Conservation (phyloP, 768 basidiomycete species). For the Suillus fuscotomentosus region DNA sequence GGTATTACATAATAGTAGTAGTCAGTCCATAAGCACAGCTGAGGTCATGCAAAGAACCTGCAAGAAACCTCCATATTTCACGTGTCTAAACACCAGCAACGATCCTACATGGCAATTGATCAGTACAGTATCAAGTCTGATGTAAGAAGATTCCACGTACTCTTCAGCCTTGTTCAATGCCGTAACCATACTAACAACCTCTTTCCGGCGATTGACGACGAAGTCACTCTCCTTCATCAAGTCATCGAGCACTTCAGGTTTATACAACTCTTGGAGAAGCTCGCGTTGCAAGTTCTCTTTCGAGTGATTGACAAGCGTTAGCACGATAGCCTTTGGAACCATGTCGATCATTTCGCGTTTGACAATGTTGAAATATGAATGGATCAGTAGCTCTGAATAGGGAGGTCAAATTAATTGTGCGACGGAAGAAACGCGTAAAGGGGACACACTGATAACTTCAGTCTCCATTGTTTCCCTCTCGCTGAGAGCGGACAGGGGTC, state of each 20-base stretch:
- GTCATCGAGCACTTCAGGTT: slow-evolving; percentile 93
- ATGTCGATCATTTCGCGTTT: slow-evolving; percentile 99
- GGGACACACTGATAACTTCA: slow-evolving; percentile 94
- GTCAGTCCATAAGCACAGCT: slow-evolving; percentile 11
- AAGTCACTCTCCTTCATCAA: slow-evolving; percentile 92
- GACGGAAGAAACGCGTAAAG: neutral
- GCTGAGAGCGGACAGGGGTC: slow-evolving; percentile 86
- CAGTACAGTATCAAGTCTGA: slow-evolving; percentile 10
- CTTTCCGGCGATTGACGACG: slow-evolving; percentile 88
- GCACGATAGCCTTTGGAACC: slow-evolving; percentile 94
- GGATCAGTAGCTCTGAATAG: slow-evolving; percentile 81
- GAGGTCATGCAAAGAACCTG: slow-evolving; percentile 2
- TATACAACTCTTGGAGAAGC: slow-evolving; percentile 94
- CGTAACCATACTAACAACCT: slow-evolving; percentile 88
- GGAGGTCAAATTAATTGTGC: slow-evolving; percentile 5
- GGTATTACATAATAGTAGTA: slow-evolving; percentile 27
- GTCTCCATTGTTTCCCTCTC: slow-evolving; percentile 98
- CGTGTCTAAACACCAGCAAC: slow-evolving; percentile 56
- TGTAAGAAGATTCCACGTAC: slow-evolving; percentile 34
- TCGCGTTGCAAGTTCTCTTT: slow-evolving; percentile 96
- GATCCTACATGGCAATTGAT: slow-evolving; percentile 39
- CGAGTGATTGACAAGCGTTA: slow-evolving; percentile 88
- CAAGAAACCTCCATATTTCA: neutral
- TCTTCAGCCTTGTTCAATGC: slow-evolving; percentile 97
- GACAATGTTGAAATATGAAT: slow-evolving; percentile 97